Evolutionary conservation across 2,329 filamentous ascomycete species (phyloP), one percentile per base, ranked within the genome.

Genomic region (Hypoxylon sp.): DNA sequence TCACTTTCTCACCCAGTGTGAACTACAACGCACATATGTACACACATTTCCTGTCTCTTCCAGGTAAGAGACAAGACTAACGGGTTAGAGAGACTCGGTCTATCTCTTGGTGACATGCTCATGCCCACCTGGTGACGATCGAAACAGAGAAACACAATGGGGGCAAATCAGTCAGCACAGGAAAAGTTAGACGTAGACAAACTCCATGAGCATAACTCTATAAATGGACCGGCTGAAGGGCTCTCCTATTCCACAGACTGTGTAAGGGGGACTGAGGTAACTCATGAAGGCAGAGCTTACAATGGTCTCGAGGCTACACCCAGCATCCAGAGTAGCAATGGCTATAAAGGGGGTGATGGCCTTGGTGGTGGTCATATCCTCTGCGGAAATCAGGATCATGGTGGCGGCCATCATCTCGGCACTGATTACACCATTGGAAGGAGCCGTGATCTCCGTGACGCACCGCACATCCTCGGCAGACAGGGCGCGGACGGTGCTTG

Each of bases 81-180:
- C 21, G 24, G 13, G n/a, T 6, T 15, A 4, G 27, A 21, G 13
- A 35, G 7, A 53, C 27, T 10, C 2, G n/a, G 6, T 17, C 10
- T 19, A 11, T n/a, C 31, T 52, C 35, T 51, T 48, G 19, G 7
- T 47, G 2, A 10, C 19, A 19, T 47, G 17, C 27, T 17, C 27
- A 47, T 46, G 4, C 27, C 37, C 17, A 13, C 7, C 50, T 37
- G 32, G 11, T 15, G 15, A 17, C n/a, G 11, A 15, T 32, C 17
- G 21, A 11, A 56, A 3, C 13, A 37, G 24, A 24, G 8, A 37
- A 32, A 10, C 42, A 51, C 10, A 47, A 67, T 67, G 65, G 64
- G 32, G 19, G 42, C 31, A 24, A 58, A 55, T 19, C 64, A 56
- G 5, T 52, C 59, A 11, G n/a, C 47, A 4, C 39, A 62, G 44